Evolutionary conservation across 345 rosid genomes (phyloP).

Genomic region (Sapria himalayana): DNA sequence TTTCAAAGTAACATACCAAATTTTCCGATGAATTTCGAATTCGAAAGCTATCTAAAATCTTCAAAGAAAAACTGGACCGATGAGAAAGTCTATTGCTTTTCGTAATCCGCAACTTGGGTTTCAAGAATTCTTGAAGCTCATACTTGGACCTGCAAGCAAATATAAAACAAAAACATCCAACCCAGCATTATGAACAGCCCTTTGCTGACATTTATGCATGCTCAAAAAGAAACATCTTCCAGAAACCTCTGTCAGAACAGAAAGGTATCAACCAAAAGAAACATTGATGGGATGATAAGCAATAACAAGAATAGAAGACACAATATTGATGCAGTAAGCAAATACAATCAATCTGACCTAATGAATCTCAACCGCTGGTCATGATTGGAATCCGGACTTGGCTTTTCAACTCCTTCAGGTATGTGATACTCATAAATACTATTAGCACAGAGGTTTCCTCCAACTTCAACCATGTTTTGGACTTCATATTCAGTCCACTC

Average conservation of each 20-base stretch:
- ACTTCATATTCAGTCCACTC: constrained; percentile 89
- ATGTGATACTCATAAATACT: constrained; percentile 70
- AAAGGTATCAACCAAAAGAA: too few species aligned
- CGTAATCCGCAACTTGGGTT: constrained; percentile 72
- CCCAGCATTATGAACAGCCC: constrained; percentile 1
- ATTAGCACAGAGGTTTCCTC: constrained; percentile 83
- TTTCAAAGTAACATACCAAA: constrained; percentile 19
- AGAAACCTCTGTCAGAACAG: too few species aligned
- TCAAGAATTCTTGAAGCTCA: constrained; percentile 78
- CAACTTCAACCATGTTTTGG: constrained; percentile 82
- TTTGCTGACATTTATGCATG: background rate
- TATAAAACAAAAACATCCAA: constrained; percentile 8
- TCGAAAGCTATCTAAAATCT: constrained; percentile 46
- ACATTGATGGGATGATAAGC: too few species aligned
- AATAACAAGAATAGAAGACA: too few species aligned
- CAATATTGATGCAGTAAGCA: too few species aligned
- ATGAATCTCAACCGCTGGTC: constrained; percentile 61
- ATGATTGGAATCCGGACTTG: constrained; percentile 57
- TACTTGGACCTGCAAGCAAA: constrained; percentile 56
- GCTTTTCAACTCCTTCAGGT: constrained; percentile 66
- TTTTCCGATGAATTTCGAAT: constrained; percentile 25
- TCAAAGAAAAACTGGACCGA: constrained; percentile 35
- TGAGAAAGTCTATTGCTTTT: constrained; percentile 24
- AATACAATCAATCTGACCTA: constrained; percentile 21
- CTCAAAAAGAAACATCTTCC: too few species aligned